Evolutionary conservation across 257 asterid species (phyloP), one percentile per base, ranked within the genome.

Genomic region (Solanum bulbocastanum): DNA sequence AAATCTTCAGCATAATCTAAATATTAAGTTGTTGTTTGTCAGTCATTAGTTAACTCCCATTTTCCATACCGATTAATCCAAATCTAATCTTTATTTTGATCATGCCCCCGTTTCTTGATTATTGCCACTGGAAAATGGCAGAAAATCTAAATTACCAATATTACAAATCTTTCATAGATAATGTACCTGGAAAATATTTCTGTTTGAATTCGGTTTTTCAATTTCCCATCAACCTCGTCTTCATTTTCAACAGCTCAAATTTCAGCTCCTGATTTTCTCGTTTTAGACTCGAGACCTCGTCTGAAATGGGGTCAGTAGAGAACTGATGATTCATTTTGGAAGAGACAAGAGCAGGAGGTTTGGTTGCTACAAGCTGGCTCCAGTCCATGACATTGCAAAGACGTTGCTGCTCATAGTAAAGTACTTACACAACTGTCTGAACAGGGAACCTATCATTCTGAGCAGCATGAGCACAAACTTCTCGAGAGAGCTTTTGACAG

Each of bases 401-500:
- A 25, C 97, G 96, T 87, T 96, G 98, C 73, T 96, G 98, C 92
- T 96, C 98, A 88, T 94, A 92, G 92, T 95, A 94, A 42, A 96
- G 98, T 56, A 96, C 99, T 90, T 95, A 98, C 36, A 96, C 98
- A 5, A 95, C 95, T 0, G 95, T 96, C 82, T 95, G 98, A 71
- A 93, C 99, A 0, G 99, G 98, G 8, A 95, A 94, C 88, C 98
- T 84, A 87, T 95, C 98, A 62, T 95, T 96, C 83, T 96, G 98
- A 71, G 99, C 98, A 12, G 98, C 98, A 44, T 96, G 99, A 0
- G 98, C 98, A 35, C 96, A 94, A 5, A 98, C 98, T 89, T 96
- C 98, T 5, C 96, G 91, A 6, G 98, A 95, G 10, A 95, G 98
- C 93, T 94, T 96, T 76, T 94, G 98, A 88, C 98, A 96, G 91